phyloP scores from a whole-genome alignment of 257 asterid genomes.

The Scutellaria barbata region DNA sequence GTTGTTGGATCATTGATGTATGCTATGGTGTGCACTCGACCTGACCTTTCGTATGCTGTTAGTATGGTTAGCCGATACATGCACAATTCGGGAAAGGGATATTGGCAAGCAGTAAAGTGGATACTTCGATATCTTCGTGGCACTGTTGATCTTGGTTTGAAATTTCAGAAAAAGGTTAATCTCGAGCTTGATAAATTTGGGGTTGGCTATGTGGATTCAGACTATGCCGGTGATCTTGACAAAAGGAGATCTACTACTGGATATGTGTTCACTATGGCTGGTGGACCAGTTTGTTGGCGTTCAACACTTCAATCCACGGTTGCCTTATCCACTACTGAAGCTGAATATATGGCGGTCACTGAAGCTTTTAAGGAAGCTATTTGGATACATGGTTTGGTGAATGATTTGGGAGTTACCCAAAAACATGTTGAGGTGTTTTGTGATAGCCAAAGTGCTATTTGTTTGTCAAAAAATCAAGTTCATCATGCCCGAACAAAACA shows the following conservation, averaged over 20 bases:
- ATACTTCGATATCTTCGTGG: not conserved
- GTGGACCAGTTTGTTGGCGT: not conserved
- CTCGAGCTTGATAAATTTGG: not conserved
- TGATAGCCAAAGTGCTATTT: constrained; percentile 1
- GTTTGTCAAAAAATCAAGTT: not conserved
- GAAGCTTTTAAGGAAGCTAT: constrained; percentile 5
- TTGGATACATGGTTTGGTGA: not conserved
- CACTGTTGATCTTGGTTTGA: not conserved
- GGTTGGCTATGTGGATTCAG: not conserved
- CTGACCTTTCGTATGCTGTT: too few species aligned
- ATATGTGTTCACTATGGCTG: not conserved
- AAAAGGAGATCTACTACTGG: too few species aligned
- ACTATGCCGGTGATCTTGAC: too few species aligned
- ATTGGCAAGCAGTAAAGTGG: not conserved
- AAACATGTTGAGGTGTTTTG: constrained; percentile 1
- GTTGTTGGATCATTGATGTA: not conserved
- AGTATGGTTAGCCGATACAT: not conserved
- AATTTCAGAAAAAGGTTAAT: not conserved
- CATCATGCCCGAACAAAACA: too few species aligned
- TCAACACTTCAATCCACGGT: not conserved
- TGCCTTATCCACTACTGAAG: too few species aligned
- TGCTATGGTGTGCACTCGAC: not conserved
- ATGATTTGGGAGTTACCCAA: constrained; percentile 8
- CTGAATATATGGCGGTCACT: too few species aligned
- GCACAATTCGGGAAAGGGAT: constrained; percentile 4